Percentiles rank a stretch among this genome's conserved stretches.
These are phyloP conservation scores for Pilatotrama ljubarskyi DNA, from an alignment of 768 basidiomycete genomes.

Conservation along the genomic window DNA sequence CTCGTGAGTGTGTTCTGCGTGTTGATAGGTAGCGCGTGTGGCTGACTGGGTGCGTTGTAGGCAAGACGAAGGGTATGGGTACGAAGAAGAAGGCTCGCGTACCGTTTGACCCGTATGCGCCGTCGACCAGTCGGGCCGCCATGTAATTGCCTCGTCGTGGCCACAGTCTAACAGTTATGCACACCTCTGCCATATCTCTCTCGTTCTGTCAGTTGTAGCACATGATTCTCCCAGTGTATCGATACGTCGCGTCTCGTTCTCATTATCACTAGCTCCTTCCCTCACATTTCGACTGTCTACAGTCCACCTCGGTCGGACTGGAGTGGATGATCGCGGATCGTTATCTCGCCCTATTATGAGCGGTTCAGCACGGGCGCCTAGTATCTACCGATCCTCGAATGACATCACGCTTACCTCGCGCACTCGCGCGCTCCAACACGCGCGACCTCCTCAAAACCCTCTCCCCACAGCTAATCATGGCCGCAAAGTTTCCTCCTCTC, in stretches of 20 bases:
- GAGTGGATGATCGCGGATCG: neutral
- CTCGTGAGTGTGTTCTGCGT: neutral
- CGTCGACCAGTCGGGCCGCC: constrained; percentile 11
- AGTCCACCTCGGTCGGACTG: neutral
- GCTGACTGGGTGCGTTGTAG: neutral
- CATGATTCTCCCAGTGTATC: neutral
- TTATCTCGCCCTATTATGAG: too few species aligned
- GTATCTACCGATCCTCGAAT: neutral
- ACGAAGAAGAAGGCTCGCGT: constrained; percentile 1
- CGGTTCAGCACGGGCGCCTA: neutral
- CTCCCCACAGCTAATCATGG: neutral
- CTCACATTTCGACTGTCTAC: neutral
- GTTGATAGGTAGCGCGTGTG: neutral
- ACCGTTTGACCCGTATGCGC: constrained; percentile 16
- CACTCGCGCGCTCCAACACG: constrained; percentile 16
- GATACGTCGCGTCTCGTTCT: neutral
- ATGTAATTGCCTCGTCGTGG: neutral
- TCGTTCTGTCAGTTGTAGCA: neutral
- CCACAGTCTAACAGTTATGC: neutral
- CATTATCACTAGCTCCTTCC: neutral
- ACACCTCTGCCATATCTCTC: neutral
- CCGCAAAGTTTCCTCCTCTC: neutral
- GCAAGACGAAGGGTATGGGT: constrained; percentile 5
- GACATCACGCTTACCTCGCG: constrained; percentile 16
- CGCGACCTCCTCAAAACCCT: constrained; percentile 5